Conservation (phyloP, 495 filamentous ascomycete genomes). For the Aspergillus indologenus region DNA sequence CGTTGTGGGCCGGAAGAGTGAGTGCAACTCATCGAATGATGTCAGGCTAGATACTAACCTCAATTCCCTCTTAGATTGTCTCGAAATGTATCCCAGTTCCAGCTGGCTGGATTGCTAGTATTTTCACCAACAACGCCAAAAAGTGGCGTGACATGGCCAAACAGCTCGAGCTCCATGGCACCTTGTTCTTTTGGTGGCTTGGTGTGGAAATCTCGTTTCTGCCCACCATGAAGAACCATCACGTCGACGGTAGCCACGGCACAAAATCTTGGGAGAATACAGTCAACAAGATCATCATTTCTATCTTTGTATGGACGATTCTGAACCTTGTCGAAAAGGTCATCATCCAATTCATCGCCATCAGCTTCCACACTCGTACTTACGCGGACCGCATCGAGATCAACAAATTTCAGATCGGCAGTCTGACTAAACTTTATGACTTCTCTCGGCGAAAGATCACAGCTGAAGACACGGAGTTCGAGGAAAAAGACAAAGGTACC, state of each 20-base stretch:
- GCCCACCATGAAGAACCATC: conserved; percentile 68
- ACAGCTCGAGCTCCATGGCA: conserved; percentile 80
- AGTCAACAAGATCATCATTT: conserved; percentile 83
- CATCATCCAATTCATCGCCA: conserved; percentile 90
- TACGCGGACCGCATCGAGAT: conserved; percentile 89
- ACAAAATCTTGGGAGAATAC: conserved; percentile 67
- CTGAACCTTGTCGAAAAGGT: conserved; percentile 92
- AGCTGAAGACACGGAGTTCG: conserved; percentile 69
- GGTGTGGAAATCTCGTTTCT: conserved; percentile 67
- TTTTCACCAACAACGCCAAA: conserved; percentile 83
- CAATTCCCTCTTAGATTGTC: conserved; percentile 51
- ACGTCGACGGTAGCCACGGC: conserved; percentile 52
- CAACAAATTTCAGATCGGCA: conserved; percentile 85
- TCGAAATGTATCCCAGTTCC: conserved; percentile 69
- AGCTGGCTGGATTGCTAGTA: conserved; percentile 64
- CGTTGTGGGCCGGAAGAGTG: conserved; percentile 78
- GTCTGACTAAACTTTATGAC: conserved; percentile 76
- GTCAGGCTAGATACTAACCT: neutral
- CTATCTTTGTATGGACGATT: conserved; percentile 72
- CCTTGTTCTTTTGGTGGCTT: conserved; percentile 91
- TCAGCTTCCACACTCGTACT: conserved; percentile 86
- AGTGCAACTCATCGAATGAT: conserved; percentile 18
- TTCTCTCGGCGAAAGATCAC: conserved; percentile 73
- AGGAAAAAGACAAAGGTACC: conserved; percentile 43
- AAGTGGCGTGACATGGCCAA: conserved; percentile 92